Evolutionary conservation across 129 eudicot genomes (phyloP), one percentile per base, ranked within the genome.

Genomic region (Escallonia rubra): DNA sequence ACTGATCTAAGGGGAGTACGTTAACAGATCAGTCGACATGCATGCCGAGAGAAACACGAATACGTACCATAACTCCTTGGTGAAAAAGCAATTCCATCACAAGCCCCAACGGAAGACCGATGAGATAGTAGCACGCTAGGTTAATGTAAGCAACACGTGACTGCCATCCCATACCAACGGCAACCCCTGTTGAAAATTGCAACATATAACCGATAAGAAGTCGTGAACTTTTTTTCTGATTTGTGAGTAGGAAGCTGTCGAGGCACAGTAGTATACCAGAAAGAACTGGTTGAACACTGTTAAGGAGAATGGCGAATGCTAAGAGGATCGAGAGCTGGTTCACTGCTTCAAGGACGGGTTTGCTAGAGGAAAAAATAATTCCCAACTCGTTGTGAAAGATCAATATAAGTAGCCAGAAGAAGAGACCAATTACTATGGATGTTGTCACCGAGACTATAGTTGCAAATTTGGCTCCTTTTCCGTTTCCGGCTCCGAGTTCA

Each of bases 91-190:
- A 79, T 4, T 87, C 88, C 64, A 91, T 67, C 4, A 83, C 8
- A 8, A 83, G 41, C 73, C 98, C 98, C 0, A 91, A 75, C 3
- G 98, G 98, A 41, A 88, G 73, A 3, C 97, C 97, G 53, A 88
- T 72, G 34, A 88, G 54, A 15, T 88, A 91, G 71, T 91, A 91
- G 23, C 87, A 83, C 3, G 75, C 86, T 66, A 92, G 44, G 66
- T 92, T 92, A 7, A 92, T 75, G 59, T 82, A 92, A 0, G 98
- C 98, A 38, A 88, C 98, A 49, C 69, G 52, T n/a, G 87, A 79
- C 68, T 92, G 98, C 95, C 98, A 88, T 54, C 96, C 98, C 0
- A 95, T 86, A 13, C 98, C 98, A 39, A 91, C 90, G 3, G 96
- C 96, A 4, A 91, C 97, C 45, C 97, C 96, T 91, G 69, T 16